Percentiles rank a stretch among this genome's conserved stretches.
Evolutionary conservation across 2,329 filamentous ascomycete species (phyloP).

Genomic region (Colletotrichum tabaci): DNA sequence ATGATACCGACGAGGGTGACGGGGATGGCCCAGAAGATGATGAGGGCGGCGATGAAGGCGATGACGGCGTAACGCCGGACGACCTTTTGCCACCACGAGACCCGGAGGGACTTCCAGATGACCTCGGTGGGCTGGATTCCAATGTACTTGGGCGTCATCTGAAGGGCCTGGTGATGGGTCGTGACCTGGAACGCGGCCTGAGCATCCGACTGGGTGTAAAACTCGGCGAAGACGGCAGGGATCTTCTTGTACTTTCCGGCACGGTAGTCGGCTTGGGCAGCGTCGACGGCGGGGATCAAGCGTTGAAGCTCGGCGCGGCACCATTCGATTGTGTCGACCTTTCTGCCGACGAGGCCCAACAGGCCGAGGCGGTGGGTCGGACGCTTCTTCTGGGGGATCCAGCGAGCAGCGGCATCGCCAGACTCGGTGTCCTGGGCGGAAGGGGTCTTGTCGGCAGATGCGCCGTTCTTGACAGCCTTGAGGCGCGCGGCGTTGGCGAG

Average conservation of each 20-base stretch:
- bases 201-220: conserved; percentile 84
- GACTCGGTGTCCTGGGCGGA: conserved; percentile 75
- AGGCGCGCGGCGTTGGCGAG: conserved; percentile 80
- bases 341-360: conserved; percentile 76
- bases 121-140: conserved; percentile 87
- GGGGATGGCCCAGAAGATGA: conserved; percentile 88
- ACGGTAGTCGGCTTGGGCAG: conserved; percentile 77
- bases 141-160: conserved; percentile 89
- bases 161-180: conserved; percentile 87
- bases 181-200: conserved; percentile 90
- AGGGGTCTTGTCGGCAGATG: conserved; percentile 56
- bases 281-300: conserved; percentile 78
- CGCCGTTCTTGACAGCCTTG: conserved; percentile 77
- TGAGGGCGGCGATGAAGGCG: conserved; percentile 80
- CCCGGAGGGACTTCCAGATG: conserved; percentile 87
- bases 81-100: conserved; percentile 89
- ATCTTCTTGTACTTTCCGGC: conserved; percentile 76
- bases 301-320: conserved; percentile 80
- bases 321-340: conserved; percentile 96
- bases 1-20: conserved; percentile 87
- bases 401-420: conserved; percentile 76
- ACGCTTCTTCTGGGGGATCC: conserved; percentile 80
- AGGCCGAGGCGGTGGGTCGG: conserved; percentile 80
- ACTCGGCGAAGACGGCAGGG: conserved; percentile 92
- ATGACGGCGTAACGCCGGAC: conserved; percentile 79